Base-by-base conservation (phyloP, 2,329 filamentous ascomycete genomes). In the Penicillium olsonii region DNA sequence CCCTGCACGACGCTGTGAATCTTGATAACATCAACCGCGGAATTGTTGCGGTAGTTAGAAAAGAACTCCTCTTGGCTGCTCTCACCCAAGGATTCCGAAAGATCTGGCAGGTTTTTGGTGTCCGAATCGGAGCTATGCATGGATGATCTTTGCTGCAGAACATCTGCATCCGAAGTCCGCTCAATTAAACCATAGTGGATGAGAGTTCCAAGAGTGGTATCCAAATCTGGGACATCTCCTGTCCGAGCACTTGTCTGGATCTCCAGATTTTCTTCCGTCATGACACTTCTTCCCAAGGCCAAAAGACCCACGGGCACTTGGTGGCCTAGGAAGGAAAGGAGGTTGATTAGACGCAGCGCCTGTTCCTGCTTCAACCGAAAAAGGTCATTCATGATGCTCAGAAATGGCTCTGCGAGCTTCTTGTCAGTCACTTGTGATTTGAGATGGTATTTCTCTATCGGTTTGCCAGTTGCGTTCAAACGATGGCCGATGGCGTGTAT, bases 261-360 rank as follows among this genome's bases (percentile, higher is more conserved):
- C 17, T 69, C 59, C n/a, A 70, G 56, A 24, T 69, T 65, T 48
- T 61, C 63, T 3, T 53, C 52, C 3, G 66, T 56, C 46, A 75
- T 61, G 6, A 63, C 64, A 14, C 59, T 60, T 33, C 60, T 62
- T 66, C 84, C 84, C 14, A 87, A 71, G 24, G 72, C 72, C 11
- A 88, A 70, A 75, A 89, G 81, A 47, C 84, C 84, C 18, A 88
- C 82, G 0, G 86, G 86, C 5, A 87, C 75, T 48, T 84, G 78
- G 47, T 84, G 82, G 34, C 82, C 81, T 45, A 86, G 83, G 59
- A 87, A 88, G 1, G 81, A 81, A 12, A 88, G 67, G 11, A 88
- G 68, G 18, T 81, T 81, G 54, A 88, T 82, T 29, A 88, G 66
- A 59, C 87, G 87, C 41, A 86, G 67, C 0, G 85, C 84, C 45